Evolutionary conservation across 192 early-diverging fungal genomes (phyloP), one percentile per base, ranked within the genome.

Genomic region (Phycomyces blakesleeanus): DNA sequence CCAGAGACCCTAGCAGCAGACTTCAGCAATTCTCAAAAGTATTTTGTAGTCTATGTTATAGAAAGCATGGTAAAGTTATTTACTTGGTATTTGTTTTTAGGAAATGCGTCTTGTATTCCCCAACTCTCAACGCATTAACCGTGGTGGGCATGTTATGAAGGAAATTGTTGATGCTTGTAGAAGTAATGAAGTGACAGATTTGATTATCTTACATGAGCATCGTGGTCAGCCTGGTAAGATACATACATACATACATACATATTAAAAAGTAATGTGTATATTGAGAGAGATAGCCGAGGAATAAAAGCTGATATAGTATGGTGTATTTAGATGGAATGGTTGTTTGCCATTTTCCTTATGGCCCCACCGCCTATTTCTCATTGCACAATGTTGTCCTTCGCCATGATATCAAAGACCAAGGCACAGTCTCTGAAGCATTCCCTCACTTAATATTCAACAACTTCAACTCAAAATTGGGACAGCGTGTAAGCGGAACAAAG

Each of bases 371-470:
- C 20, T 94, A 93, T 77, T 99, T 99, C 77, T 91, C 94, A 15
- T 81, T 99, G 57, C 93, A 95, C 81, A 97, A 99, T 67, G 95
- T 99, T 37, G 95, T 98, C 1, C 77, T 99, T 59, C 85, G 97
- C 16, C 97, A 99, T 77, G 97, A 99, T 75, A 96, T 99, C 71
- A 86, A 92, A 63, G 91, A 98, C 69, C 83, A 92, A 63, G 97
- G 97, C 56, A 97, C 94, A 25, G 91, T 99, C 22, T 98, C 95
- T 3, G 95, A 99, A 77, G 94, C 94, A 39, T 98, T 84, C 72
- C 97, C 97, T 34, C 97, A 99, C 61, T 75, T 99, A 51, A 94
- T 99, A 66, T 94, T 99, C 79, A 79, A 98, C 69, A 94, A 93
- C 67, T 98, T 99, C 67, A 87, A 85, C 55, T 88, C 89, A 18